phyloP scores from a whole-genome alignment of 495 filamentous ascomycete genomes.

The Neurospora sp. region DNA sequence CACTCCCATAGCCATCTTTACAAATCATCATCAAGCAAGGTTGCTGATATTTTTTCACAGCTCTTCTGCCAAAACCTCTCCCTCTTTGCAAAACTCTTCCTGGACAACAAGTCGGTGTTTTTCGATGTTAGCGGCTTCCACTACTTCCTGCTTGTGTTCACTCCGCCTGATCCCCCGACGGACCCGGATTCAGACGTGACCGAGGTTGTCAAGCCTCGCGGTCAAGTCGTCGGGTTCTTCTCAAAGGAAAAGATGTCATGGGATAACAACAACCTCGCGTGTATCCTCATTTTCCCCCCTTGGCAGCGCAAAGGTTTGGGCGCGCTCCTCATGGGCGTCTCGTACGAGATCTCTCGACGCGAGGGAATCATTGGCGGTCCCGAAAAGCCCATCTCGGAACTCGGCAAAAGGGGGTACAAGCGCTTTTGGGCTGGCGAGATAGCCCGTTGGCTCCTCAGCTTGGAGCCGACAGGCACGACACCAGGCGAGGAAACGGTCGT shows the following conservation, averaged over 20 bases:
- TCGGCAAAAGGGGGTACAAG: constrained; percentile 70
- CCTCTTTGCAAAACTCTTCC: constrained; percentile 94
- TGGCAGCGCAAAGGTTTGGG: constrained; percentile 88
- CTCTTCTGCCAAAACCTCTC: constrained; percentile 92
- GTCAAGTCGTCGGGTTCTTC: constrained; percentile 84
- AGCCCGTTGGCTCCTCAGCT: constrained; percentile 47
- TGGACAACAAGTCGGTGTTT: constrained; percentile 96
- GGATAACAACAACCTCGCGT: constrained; percentile 97
- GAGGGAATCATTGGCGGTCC: constrained; percentile 83
- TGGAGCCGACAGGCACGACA: constrained; percentile 19
- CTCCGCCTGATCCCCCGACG: constrained; percentile 33
- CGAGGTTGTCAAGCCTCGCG: constrained; percentile 11
- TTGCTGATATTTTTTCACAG: constrained; percentile 28
- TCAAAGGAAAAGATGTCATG: constrained; percentile 97
- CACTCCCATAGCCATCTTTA: neutral
- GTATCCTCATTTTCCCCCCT: constrained; percentile 91
- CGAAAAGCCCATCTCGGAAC: constrained; percentile 81
- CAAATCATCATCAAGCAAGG: neutral
- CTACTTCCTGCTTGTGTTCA: constrained; percentile 80
- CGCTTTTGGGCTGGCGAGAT: constrained; percentile 78
- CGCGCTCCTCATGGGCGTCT: constrained; percentile 81
- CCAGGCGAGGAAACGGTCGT: constrained; percentile 21
- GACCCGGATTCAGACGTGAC: constrained; percentile 9
- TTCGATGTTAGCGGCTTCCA: constrained; percentile 93
- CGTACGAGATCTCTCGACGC: constrained; percentile 80